These are phyloP conservation scores for Suhomyces sp. DNA, from an alignment of 805 yeast species.

Conservation along the genomic window DNA sequence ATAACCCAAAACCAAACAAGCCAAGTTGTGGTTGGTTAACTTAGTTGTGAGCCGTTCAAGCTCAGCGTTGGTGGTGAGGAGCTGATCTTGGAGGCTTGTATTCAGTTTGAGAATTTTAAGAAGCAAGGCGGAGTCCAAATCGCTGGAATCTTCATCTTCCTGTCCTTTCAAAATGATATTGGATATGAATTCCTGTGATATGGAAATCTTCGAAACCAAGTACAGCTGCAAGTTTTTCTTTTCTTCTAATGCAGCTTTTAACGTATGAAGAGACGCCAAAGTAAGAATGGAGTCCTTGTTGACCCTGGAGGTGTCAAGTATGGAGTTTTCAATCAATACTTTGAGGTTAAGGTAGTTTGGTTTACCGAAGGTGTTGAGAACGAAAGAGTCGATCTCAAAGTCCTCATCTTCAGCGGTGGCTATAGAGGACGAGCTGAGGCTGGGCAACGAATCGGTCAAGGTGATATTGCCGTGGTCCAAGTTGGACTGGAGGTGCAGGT, in stretches of 20 bases:
- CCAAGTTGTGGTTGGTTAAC: conserved; percentile 41
- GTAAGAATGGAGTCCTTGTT: conserved; percentile 34
- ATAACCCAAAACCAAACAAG: conserved; percentile 47
- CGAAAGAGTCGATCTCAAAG: conserved; percentile 16
- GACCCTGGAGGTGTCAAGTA: conserved; percentile 38
- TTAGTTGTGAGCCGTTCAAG: conserved; percentile 24
- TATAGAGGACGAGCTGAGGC: conserved; percentile 15
- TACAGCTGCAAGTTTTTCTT: conserved; percentile 31
- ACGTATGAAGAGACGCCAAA: conserved; percentile 21
- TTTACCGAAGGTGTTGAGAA: conserved; percentile 14
- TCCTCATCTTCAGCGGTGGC: conserved; percentile 19
- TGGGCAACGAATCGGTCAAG: conserved; percentile 9
- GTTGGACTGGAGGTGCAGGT: conserved; percentile 31
- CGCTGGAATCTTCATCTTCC: conserved; percentile 57
- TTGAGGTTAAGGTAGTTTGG: conserved; percentile 38
- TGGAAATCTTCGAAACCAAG: conserved; percentile 26
- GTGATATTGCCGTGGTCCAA: conserved; percentile 26
- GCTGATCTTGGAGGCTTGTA: conserved; percentile 29
- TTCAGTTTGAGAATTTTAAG: conserved; percentile 33
- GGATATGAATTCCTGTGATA: conserved; percentile 34
- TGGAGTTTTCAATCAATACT: conserved; percentile 44
- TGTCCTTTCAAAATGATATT: conserved; percentile 35
- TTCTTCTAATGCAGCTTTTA: conserved; percentile 29
- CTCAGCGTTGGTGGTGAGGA: conserved; percentile 24
- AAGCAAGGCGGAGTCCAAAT: conserved; percentile 26